A percentile compares a stretch with the other conserved stretches of the same genome.
These are phyloP conservation scores for Penicillium sp. DNA, from an alignment of 2,329 filamentous ascomycete genomes.

Conservation along the genomic window DNA sequence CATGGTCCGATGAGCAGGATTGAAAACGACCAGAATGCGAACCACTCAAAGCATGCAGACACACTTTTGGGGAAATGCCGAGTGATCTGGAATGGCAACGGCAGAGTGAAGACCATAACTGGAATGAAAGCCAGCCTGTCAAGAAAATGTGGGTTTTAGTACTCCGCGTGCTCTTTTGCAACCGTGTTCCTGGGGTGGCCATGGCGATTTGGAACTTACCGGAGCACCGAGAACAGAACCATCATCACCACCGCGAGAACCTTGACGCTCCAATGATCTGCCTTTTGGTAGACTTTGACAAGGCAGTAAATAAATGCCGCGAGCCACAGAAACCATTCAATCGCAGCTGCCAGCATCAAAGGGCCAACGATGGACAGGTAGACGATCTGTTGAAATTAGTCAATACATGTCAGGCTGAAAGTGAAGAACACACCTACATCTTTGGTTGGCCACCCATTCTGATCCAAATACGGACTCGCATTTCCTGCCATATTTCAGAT, in stretches of 20 bases:
- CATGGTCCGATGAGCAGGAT: slow-evolving; percentile 81
- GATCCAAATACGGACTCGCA: not conserved
- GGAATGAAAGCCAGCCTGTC: slow-evolving; percentile 80
- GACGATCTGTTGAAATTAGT: slow-evolving; percentile 61
- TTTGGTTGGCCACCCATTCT: slow-evolving; percentile 9
- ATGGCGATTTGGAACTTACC: slow-evolving; percentile 54
- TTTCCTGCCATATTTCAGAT: not conserved
- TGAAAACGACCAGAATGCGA: slow-evolving; percentile 92
- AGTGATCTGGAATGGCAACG: slow-evolving; percentile 70
- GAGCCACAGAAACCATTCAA: slow-evolving; percentile 95
- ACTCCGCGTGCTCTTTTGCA: not conserved
- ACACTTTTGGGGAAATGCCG: slow-evolving; percentile 67
- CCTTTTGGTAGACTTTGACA: slow-evolving; percentile 81
- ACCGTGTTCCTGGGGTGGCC: not conserved
- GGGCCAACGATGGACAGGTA: slow-evolving; percentile 78
- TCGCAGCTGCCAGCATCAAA: slow-evolving; percentile 76
- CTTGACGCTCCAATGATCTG: slow-evolving; percentile 80
- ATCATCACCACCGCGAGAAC: slow-evolving; percentile 74
- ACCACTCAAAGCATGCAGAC: slow-evolving; percentile 79
- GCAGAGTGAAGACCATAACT: slow-evolving; percentile 90
- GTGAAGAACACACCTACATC: slow-evolving; percentile 10
- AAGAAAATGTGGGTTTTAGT: too few species aligned
- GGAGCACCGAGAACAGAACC: slow-evolving; percentile 67
- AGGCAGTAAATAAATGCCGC: slow-evolving; percentile 92
- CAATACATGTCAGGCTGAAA: not conserved